Base-by-base conservation (phyloP, 345 rosid genomes). In the Adansonia digitata region DNA sequence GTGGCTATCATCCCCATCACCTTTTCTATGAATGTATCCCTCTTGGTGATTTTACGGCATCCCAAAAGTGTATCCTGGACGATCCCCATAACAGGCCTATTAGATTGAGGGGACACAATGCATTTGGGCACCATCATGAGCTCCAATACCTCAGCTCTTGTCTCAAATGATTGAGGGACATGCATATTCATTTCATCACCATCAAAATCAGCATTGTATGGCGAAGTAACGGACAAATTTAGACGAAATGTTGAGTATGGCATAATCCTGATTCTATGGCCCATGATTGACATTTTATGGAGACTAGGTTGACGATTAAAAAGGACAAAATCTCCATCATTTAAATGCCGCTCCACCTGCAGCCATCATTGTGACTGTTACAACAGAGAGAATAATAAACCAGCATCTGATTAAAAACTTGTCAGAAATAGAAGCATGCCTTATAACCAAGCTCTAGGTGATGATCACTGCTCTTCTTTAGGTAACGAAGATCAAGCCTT, bases 101-200 rank as follows among this genome's bases (percentile, higher is more conserved):
- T 94, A 8, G 99, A 77, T 82, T 94, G 99, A 77, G 99, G 99
- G 17, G 98, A 92, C 27, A 94, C 99, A 63, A 94, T 93, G 81
- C 99, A 93, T 79, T 93, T 94, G 17, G 99, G 99, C 75, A 94
- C 99, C 99, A 94, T 92, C 99, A 94, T 94, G 74, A 94, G 87
- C 85, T 94, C 99, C 79, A 91, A 74, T 5, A 94, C 99, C 82
- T 94, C 99, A 2, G 99, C 99, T 85, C 98, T 86, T 62, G 99
- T 91, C 88, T 93, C 98, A 61, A 88, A 94, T 77, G 94, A 94
- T 65, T 94, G 98, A 39, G 98, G 98, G 34, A 92, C 98, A 65
- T 92, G 98, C 98, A 94, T 94, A 74, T 94, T 94, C 98, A 94
- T 94, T 88, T 94, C 98, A 88, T 94, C 98, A 72, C 98, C 98